A percentile compares a stretch with the other conserved stretches of the same genome.
phyloP scores from a whole-genome alignment of 2,329 filamentous ascomycete genomes.

The Verticillium alfalfae region DNA sequence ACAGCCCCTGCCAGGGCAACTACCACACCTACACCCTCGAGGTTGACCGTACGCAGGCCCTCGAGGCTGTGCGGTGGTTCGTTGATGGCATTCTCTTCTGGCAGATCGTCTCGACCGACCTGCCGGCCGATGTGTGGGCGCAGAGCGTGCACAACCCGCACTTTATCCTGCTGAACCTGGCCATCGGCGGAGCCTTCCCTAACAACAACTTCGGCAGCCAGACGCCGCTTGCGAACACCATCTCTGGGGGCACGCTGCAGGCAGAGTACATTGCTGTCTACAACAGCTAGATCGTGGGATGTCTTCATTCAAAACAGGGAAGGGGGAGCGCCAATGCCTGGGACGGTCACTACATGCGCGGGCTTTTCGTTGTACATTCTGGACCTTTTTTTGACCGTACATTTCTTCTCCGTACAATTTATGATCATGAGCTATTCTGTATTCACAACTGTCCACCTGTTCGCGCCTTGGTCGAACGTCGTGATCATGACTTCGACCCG shows the following conservation, averaged over 20 bases:
- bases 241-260: conserved; percentile 9
- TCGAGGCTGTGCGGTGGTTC: conserved; percentile 28
- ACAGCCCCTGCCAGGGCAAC: conserved; percentile 16
- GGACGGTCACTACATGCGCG: not conserved
- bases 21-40: conserved; percentile 27
- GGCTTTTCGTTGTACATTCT: not conserved
- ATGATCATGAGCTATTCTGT: too few species aligned
- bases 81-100: conserved; percentile 23
- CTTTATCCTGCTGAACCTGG: conserved; percentile 32
- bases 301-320: too few species aligned
- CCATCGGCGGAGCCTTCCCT: conserved; percentile 32
- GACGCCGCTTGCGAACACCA: conserved; percentile 7
- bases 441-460: too few species aligned
- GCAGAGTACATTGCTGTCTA: conserved; percentile 15
- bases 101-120: conserved; percentile 16
- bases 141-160: conserved; percentile 20
- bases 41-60: conserved; percentile 23
- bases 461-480: too few species aligned
- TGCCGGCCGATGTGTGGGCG: conserved; percentile 24
- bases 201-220: conserved; percentile 5
- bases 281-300: conserved; percentile 2
- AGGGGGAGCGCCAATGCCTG: too few species aligned
- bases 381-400: not conserved
- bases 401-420: not conserved
- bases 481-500: too few species aligned